Percentiles rank a stretch among this genome's conserved stretches.
phyloP scores from a whole-genome alignment of 2,329 filamentous ascomycete species.

The Curvularia lunata region DNA sequence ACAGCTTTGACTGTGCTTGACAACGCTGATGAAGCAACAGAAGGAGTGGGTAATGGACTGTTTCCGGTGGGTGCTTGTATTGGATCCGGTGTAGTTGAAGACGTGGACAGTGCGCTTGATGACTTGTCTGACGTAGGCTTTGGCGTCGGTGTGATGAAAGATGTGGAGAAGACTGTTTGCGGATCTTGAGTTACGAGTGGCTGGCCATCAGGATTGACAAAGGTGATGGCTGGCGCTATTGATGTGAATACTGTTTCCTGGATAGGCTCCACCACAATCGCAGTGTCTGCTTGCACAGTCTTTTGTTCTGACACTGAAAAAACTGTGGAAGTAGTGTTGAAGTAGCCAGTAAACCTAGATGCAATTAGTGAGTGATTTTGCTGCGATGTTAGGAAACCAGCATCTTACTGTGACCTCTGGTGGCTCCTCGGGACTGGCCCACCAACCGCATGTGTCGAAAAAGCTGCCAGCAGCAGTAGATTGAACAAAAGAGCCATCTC shows the following conservation, averaged over 20 bases:
- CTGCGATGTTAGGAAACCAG: neutral
- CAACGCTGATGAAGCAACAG: constrained; percentile 1
- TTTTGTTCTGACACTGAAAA: constrained; percentile 14
- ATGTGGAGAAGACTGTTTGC: constrained; percentile 40
- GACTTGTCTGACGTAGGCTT: constrained; percentile 18
- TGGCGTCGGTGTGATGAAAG: constrained; percentile 36
- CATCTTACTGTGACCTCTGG: constrained; percentile 38
- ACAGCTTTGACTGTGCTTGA: constrained; percentile 23
- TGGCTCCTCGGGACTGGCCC: constrained; percentile 43
- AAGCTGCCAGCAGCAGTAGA: constrained; percentile 50
- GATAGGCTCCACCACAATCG: constrained; percentile 44
- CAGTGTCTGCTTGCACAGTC: constrained; percentile 39
- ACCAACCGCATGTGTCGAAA: constrained; percentile 34
- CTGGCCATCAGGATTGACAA: constrained; percentile 38
- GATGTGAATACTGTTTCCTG: constrained; percentile 36
- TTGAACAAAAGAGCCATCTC: constrained; percentile 35
- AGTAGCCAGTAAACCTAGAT: constrained; percentile 35
- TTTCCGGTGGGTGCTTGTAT: constrained; percentile 14
- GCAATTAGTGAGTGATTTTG: constrained; percentile 16
- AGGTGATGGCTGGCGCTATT: constrained; percentile 41
- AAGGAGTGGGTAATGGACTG: constrained; percentile 9
- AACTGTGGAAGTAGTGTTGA: constrained; percentile 28
- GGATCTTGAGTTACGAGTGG: constrained; percentile 41
- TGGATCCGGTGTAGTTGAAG: constrained; percentile 11
- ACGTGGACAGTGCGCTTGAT: constrained; percentile 19